These are phyloP conservation scores for Phylloporus gajari DNA, from an alignment of 1,284 basidiomycete genomes.

Conservation along the genomic window DNA sequence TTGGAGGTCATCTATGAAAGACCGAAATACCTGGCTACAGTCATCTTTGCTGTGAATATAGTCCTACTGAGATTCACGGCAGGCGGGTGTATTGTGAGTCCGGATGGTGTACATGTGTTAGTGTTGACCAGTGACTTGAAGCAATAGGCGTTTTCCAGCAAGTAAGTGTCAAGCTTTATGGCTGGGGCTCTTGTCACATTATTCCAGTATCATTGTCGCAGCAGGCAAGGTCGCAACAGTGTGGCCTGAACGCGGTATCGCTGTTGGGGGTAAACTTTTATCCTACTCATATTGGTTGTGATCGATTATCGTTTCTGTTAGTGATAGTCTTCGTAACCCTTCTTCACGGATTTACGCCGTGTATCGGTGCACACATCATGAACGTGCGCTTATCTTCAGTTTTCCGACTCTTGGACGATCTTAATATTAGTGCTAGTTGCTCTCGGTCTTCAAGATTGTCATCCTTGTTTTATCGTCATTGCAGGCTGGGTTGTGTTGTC, in stretches of 20 bases:
- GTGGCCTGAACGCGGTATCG: constrained; percentile 68
- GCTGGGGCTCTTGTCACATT: background rate
- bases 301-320: no score
- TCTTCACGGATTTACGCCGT: constrained; percentile 59
- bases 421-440: no score
- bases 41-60: constrained; percentile 59
- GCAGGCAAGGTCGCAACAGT: constrained; percentile 52
- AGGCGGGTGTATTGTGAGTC: constrained; percentile 65
- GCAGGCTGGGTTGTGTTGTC: constrained; percentile 62
- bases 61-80: constrained; percentile 66
- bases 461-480: constrained; percentile 39
- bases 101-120: background rate
- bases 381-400: constrained; percentile 48
- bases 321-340: constrained; percentile 57
- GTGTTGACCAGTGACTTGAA: background rate
- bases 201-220: constrained; percentile 57
- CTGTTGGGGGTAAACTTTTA: constrained; percentile 64
- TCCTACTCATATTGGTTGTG: no score
- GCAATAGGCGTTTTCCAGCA: constrained; percentile 52
- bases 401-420: no score
- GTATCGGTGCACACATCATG: constrained; percentile 58
- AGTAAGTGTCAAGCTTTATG: constrained; percentile 41
- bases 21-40: constrained; percentile 59
- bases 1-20: constrained; percentile 59
- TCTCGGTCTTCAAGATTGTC: constrained; percentile 40